These are phyloP conservation scores for Barnettozyma siamensis DNA, from an alignment of 805 yeast species.

Conservation along the genomic window DNA sequence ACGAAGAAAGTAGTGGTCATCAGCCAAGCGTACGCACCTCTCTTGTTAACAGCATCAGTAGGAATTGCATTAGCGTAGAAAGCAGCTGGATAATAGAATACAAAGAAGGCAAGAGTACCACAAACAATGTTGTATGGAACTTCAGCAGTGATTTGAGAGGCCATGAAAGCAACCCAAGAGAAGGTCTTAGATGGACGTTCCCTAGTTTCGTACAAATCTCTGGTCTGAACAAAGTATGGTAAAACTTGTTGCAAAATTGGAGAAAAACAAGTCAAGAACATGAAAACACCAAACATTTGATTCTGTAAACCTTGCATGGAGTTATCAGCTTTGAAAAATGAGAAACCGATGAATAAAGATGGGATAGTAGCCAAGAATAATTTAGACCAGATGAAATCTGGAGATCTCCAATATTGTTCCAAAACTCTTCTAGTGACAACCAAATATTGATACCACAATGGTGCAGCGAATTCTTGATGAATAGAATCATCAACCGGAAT, in stretches of 20 bases:
- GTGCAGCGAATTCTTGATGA: conserved; percentile 39
- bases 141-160: conserved; percentile 59
- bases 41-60: conserved; percentile 40
- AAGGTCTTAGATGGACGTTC: conserved; percentile 70
- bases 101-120: conserved; percentile 57
- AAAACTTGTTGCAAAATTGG: conserved; percentile 57
- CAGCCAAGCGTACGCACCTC: conserved; percentile 44
- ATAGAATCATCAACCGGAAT: conserved; percentile 29
- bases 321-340: conserved; percentile 62
- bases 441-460: conserved; percentile 33
- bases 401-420: conserved; percentile 67
- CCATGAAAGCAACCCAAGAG: conserved; percentile 56
- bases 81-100: conserved; percentile 70
- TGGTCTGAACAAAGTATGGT: conserved; percentile 54
- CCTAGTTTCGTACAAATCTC: conserved; percentile 64
- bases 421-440: conserved; percentile 49
- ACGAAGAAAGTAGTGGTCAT: conserved; percentile 46
- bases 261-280: conserved; percentile 52
- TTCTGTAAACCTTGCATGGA: conserved; percentile 71
- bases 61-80: conserved; percentile 59
- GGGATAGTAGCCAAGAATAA: conserved; percentile 45
- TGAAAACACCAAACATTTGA: conserved; percentile 72
- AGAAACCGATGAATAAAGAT: conserved; percentile 63
- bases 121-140: conserved; percentile 55
- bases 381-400: conserved; percentile 55